Conservation (phyloP, 2,329 filamentous ascomycete species). For the Diaporthe citriasiana region DNA sequence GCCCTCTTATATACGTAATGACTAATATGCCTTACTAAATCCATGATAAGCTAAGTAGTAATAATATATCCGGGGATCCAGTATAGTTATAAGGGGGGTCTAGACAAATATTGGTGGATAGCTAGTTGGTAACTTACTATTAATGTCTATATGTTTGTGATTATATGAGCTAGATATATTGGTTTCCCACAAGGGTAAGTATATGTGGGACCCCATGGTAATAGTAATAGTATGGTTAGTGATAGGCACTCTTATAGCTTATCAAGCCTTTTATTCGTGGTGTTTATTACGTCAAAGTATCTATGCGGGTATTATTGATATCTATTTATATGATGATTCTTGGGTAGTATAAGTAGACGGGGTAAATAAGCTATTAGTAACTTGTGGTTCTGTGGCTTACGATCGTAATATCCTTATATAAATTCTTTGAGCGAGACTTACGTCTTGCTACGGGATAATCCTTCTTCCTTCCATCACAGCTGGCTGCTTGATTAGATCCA, state of each 20-base stretch:
- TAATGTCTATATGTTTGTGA: neutral
- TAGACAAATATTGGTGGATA: neutral
- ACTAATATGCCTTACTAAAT: neutral
- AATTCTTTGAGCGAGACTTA: neutral
- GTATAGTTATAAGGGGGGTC: neutral
- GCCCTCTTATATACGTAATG: neutral
- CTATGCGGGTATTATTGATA: neutral
- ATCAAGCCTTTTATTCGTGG: conserved; percentile 4
- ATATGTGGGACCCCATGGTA: neutral
- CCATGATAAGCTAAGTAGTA: neutral
- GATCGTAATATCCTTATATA: neutral
- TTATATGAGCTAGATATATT: conserved; percentile 5
- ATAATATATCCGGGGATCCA: neutral
- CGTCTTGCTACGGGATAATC: neutral
- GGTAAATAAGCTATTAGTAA: neutral
- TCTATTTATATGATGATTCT: neutral
- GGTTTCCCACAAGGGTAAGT: neutral
- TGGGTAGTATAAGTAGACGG: neutral
- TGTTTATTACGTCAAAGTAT: neutral
- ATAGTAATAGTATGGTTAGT: neutral
- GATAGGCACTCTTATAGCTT: neutral
- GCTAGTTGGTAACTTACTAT: neutral
- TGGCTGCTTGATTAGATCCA: neutral
- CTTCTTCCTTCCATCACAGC: neutral
- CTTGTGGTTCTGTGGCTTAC: neutral